Conservation (phyloP, 1,284 basidiomycete species). For the Pseudozyma tsukubaensis region DNA sequence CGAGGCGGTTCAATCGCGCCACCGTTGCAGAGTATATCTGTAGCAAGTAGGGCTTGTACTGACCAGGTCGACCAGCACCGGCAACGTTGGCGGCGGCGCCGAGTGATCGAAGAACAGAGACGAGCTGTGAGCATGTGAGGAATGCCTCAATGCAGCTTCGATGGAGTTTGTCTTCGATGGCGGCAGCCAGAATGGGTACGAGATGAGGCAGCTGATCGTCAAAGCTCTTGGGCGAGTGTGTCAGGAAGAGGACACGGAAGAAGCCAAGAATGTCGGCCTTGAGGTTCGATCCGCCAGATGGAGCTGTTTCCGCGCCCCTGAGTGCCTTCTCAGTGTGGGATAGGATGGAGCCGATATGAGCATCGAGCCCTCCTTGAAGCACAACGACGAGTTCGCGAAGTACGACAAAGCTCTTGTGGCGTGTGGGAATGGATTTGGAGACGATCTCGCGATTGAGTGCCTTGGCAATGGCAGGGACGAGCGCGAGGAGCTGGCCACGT, state of each 20-base stretch:
- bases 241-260: slow-evolving; percentile 83
- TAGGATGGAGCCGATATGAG: slow-evolving; percentile 75
- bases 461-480: slow-evolving; percentile 83
- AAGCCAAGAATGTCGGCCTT: slow-evolving; percentile 80
- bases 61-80: slow-evolving; percentile 10
- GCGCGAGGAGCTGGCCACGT: slow-evolving; percentile 71
- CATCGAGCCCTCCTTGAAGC: slow-evolving; percentile 83
- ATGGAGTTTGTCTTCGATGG: slow-evolving; percentile 73
- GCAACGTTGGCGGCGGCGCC: slow-evolving; percentile 7
- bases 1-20: slow-evolving; percentile 78
- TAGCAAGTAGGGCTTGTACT: slow-evolving; percentile 43
- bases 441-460: slow-evolving; percentile 85
- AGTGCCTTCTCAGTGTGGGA: slow-evolving; percentile 68
- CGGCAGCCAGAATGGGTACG: slow-evolving; percentile 79
- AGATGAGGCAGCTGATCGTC: slow-evolving; percentile 75
- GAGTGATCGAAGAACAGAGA: slow-evolving; percentile 70
- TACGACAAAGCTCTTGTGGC: slow-evolving; percentile 86
- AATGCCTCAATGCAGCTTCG: slow-evolving; percentile 74
- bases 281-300: slow-evolving; percentile 67
- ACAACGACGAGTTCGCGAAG: slow-evolving; percentile 82
- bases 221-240: slow-evolving; percentile 80
- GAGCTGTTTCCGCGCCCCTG: slow-evolving; percentile 63
- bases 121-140: slow-evolving; percentile 71
- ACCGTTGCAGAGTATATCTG: slow-evolving; percentile 80
- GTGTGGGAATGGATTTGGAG: slow-evolving; percentile 83